Conservation (phyloP, 768 basidiomycete genomes). For the Podaxis mareebaensis region DNA sequence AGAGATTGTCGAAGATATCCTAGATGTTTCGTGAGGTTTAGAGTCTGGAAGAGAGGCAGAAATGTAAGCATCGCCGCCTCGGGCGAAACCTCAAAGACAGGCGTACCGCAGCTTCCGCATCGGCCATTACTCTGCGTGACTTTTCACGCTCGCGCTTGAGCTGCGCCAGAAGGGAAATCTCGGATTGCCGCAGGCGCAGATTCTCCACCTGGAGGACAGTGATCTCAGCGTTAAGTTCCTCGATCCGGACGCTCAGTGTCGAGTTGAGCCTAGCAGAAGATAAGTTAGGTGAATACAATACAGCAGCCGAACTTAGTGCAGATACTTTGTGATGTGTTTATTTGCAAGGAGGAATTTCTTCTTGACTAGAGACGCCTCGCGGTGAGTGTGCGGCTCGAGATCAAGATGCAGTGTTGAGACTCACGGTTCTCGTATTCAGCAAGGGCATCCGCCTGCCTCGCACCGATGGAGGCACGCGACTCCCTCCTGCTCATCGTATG, state of each 20-base stretch:
- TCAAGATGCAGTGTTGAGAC: conserved; percentile 31
- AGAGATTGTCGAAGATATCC: conserved; percentile 63
- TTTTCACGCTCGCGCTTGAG: conserved; percentile 82
- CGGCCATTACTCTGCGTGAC: conserved; percentile 67
- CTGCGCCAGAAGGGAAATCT: conserved; percentile 73
- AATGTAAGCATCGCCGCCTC: conserved; percentile 14
- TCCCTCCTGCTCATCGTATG: conserved; percentile 56
- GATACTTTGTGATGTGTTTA: conserved; percentile 89
- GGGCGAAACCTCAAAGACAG: conserved; percentile 1
- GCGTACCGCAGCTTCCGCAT: conserved; percentile 74
- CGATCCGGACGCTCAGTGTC: conserved; percentile 79
- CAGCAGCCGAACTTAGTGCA: conserved; percentile 3
- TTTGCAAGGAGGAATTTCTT: conserved; percentile 90
- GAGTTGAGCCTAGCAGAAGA: conserved; percentile 67
- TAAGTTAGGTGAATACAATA: not conserved
- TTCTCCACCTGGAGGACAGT: conserved; percentile 83
- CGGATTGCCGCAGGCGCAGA: conserved; percentile 75
- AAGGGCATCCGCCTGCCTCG: conserved; percentile 76
- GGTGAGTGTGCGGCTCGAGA: conserved; percentile 27
- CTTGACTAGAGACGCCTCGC: conserved; percentile 65
- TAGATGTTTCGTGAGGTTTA: conserved; percentile 65
- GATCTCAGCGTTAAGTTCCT: conserved; percentile 83
- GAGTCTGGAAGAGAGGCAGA: conserved; percentile 39
- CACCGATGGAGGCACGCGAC: conserved; percentile 62
- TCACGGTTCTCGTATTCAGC: conserved; percentile 84